These are phyloP conservation scores for Chalciporus pseudorubinellus DNA, from an alignment of 768 basidiomycete species.

Conservation along the genomic window DNA sequence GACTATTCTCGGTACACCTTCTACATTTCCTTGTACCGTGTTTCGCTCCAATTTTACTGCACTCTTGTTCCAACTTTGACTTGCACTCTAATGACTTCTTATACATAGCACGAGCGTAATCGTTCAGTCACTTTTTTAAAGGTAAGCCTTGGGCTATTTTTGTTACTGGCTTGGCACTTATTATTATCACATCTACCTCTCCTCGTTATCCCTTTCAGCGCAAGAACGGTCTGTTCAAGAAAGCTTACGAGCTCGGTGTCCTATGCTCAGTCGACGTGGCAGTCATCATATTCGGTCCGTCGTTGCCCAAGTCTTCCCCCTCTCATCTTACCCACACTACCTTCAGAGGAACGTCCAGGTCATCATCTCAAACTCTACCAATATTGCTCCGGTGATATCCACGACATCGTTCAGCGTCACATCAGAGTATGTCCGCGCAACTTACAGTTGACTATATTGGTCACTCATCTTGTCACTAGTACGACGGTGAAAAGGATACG, in stretches of 20 bases:
- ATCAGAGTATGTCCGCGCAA: constrained; percentile 39
- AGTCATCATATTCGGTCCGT: constrained; percentile 79
- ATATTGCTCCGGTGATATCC: constrained; percentile 72
- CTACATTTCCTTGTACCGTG: constrained; percentile 7
- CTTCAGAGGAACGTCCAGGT: constrained; percentile 70
- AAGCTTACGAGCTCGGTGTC: constrained; percentile 88
- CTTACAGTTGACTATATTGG: constrained; percentile 6
- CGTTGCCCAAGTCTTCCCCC: constrained; percentile 16
- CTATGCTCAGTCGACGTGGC: constrained; percentile 87
- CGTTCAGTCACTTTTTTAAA: constrained; percentile 90
- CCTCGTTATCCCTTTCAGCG: constrained; percentile 46
- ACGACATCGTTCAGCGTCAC: constrained; percentile 69
- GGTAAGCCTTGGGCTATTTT: constrained; percentile 69
- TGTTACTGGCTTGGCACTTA: constrained; percentile 43
- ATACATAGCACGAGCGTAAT: constrained; percentile 84
- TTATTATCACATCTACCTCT: constrained; percentile 26
- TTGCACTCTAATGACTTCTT: constrained; percentile 34
- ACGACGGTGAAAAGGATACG: constrained; percentile 50
- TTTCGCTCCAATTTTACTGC: constrained; percentile 32
- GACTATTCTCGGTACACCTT: constrained; percentile 19
- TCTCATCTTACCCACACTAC: not conserved
- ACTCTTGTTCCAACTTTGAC: constrained; percentile 31
- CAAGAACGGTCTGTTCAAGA: constrained; percentile 89
- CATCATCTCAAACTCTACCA: constrained; percentile 82
- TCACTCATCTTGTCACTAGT: constrained; percentile 30